Conservation (phyloP, 371 early-diverging fungal species). For the Mycotypha africana region DNA sequence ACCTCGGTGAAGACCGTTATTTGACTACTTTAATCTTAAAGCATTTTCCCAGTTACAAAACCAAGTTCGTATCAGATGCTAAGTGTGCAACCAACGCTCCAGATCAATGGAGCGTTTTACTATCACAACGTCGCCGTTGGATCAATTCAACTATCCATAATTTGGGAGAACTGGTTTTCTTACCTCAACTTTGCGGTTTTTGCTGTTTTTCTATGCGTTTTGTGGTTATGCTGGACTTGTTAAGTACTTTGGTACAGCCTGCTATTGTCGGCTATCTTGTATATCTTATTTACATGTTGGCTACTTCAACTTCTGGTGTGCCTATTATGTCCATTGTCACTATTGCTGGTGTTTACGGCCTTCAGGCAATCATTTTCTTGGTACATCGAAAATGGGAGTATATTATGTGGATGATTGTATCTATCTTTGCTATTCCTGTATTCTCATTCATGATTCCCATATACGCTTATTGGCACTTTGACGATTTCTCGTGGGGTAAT, state of each 20-base stretch:
- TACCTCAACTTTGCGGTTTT: constrained; percentile 90
- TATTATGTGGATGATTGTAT: constrained; percentile 94
- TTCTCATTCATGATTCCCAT: constrained; percentile 75
- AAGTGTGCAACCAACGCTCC: constrained; percentile 96
- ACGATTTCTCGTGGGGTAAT: constrained; percentile 96
- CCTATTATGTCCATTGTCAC: constrained; percentile 55
- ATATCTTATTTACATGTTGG: constrained; percentile 58
- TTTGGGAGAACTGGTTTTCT: constrained; percentile 82
- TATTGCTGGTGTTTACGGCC: constrained; percentile 70
- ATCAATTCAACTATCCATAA: constrained; percentile 98
- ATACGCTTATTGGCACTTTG: constrained; percentile 93
- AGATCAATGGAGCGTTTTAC: constrained; percentile 86
- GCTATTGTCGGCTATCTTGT: constrained; percentile 81
- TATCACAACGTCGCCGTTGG: constrained; percentile 98
- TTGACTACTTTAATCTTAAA: constrained; percentile 98
- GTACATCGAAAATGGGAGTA: constrained; percentile 83
- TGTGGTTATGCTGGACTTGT: constrained; percentile 88
- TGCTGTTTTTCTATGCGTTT: constrained; percentile 97
- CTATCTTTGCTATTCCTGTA: constrained; percentile 76
- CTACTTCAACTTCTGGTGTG: constrained; percentile 30
- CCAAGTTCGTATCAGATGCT: constrained; percentile 95
- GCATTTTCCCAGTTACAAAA: constrained; percentile 95
- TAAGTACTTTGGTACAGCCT: constrained; percentile 88
- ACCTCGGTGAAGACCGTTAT: constrained; percentile 86
- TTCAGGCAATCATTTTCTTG: constrained; percentile 80